Base-by-base conservation (phyloP, 371 early-diverging fungal genomes). In the Mortierella sp. region DNA sequence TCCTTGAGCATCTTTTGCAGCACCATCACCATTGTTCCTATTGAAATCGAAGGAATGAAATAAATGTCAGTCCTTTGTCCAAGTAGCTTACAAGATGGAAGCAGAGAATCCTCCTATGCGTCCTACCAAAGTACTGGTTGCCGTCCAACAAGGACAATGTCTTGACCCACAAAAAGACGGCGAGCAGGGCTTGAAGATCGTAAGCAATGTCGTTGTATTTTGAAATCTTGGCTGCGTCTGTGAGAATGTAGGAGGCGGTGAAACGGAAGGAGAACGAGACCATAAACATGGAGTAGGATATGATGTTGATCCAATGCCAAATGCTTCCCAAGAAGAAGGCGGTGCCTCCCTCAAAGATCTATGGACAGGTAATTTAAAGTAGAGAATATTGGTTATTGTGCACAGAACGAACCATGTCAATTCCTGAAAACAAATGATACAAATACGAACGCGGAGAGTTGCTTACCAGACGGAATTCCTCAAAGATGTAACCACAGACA, bases 1-100 rank as follows among this genome's bases (percentile, higher is more conserved):
- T 88, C 88, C 76, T 87, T 88, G 53, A 88, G 72, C 88, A 88
- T 88, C 73, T 81, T 83, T 79, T 87, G 88, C 51, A 87, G 69
- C 26, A 88, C 87, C 77, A 88, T 87, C 50, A 85, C 71, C 79
- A 83, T 83, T 0, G 87, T 84, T 43, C 88, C 88, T 82, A 73
- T 54, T 40, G 16, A 55, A 28, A 48, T 61, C 34, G 3, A 61
- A 16, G 19, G 34, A 19, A 1, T 31, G 16, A 61, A 61, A 57
- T 3, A 31, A 16, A 31, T 16, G 61, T 61, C 5, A 61, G 37
- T 3, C 50, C 16, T 51, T 55, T 10, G 26, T 16, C 21, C 40
- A 37, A 55, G 21, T 28, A 61, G n/a, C 10, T 5, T 19, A 28
- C 19, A n/a, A 3, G 5, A 14, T 34, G 2, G 34, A 11, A 14